Conservation (phyloP, 129 eudicot species). For the Centrapalus pauciflorus region DNA sequence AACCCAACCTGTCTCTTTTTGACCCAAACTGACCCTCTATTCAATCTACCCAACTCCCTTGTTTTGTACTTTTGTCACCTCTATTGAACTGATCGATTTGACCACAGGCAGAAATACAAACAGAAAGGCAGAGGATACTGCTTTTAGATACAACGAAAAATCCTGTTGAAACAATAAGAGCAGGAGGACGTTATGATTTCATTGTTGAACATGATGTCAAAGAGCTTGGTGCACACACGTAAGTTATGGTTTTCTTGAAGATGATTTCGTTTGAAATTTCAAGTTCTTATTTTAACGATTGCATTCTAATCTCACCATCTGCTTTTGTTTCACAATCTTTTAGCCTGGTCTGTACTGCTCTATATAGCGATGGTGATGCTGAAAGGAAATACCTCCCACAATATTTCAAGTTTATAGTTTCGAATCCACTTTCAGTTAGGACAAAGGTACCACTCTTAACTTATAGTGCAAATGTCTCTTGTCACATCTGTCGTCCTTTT, state of each 20-base stretch:
- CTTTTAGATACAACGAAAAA: constrained; percentile 92
- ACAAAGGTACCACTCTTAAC: constrained; percentile 60
- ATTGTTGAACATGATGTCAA: constrained; percentile 98
- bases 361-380: constrained; percentile 67
- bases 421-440: constrained; percentile 97
- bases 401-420: constrained; percentile 87
- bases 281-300: neutral
- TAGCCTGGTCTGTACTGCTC: constrained; percentile 94
- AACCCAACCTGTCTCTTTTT: too few species aligned
- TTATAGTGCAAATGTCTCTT: constrained; percentile 2
- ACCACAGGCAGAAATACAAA: constrained; percentile 93
- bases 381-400: constrained; percentile 98
- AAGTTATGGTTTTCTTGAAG: too few species aligned
- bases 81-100: constrained; percentile 16
- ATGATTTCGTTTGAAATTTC: too few species aligned
- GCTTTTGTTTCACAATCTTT: constrained; percentile 19
- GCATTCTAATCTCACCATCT: constrained; percentile 10
- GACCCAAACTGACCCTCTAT: too few species aligned
- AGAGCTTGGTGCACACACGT: constrained; percentile 99
- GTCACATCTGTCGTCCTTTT: neutral
- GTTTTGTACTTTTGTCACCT: too few species aligned
- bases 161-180: constrained; percentile 93
- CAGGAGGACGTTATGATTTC: constrained; percentile 96
- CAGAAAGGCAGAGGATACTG: constrained; percentile 87
- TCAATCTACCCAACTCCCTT: too few species aligned